Conservation (phyloP, 805 yeast genomes). For the Sugiyamaella floridensis region DNA sequence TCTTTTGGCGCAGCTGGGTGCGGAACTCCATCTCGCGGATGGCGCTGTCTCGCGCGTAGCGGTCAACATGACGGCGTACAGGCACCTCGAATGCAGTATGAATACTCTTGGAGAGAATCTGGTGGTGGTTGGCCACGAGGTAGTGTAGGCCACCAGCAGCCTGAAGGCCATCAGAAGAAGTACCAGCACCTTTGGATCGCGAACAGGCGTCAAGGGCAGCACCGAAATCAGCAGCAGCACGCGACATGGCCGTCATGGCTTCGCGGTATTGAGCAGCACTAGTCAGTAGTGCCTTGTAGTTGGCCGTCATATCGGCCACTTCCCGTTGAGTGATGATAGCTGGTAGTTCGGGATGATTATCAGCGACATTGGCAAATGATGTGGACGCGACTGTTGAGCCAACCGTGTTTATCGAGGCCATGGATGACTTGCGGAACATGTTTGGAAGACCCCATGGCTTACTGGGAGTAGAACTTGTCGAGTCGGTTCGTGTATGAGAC, state of each 20-base stretch:
- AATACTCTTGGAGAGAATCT: conserved; percentile 55
- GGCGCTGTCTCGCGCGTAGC: conserved; percentile 39
- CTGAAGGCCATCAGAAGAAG: conserved; percentile 54
- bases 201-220: conserved; percentile 60
- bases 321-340: conserved; percentile 55
- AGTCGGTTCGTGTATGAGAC: background rate
- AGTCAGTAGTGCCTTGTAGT: conserved; percentile 42
- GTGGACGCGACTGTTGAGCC: conserved; percentile 10
- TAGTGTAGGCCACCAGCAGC: conserved; percentile 73
- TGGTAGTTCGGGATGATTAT: conserved; percentile 44
- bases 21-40: conserved; percentile 50
- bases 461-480: background rate
- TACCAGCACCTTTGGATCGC: conserved; percentile 53
- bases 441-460: conserved; percentile 1
- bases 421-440: conserved; percentile 7
- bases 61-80: conserved; percentile 38
- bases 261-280: conserved; percentile 43
- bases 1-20: conserved; percentile 44
- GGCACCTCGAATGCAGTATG: conserved; percentile 52
- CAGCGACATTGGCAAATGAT: conserved; percentile 13
- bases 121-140: conserved; percentile 70
- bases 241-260: conserved; percentile 43
- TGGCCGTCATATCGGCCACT: conserved; percentile 42
- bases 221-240: conserved; percentile 67
- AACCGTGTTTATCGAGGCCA: conserved; percentile 10